Evolutionary conservation across 768 basidiomycete species (phyloP).

Genomic region (Tulasnella sp.): DNA sequence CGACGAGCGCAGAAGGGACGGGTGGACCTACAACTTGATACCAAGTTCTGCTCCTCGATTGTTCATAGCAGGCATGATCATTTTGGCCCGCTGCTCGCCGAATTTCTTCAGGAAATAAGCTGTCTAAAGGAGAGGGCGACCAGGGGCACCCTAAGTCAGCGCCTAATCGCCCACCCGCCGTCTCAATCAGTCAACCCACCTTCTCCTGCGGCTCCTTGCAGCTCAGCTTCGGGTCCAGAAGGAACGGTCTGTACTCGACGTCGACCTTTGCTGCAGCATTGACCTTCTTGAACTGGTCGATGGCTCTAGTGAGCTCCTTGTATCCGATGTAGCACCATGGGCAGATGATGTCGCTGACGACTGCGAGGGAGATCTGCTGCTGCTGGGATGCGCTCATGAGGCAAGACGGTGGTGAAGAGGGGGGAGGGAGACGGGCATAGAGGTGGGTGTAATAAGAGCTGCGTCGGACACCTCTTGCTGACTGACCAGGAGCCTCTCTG

Average conservation of each 20-base stretch:
- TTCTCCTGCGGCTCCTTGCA: slow-evolving; percentile 35
- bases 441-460: slow-evolving; percentile 5
- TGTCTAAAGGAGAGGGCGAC: slow-evolving; percentile 11
- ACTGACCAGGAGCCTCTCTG: slow-evolving; percentile 9
- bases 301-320: slow-evolving; percentile 43
- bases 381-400: slow-evolving; percentile 12
- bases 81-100: slow-evolving; percentile 51
- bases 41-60: slow-evolving; percentile 57
- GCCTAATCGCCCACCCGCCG: background rate
- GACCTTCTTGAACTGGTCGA: slow-evolving; percentile 34
- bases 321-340: slow-evolving; percentile 44
- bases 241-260: slow-evolving; percentile 49
- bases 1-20: slow-evolving; percentile 6
- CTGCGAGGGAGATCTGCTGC: slow-evolving; percentile 16
- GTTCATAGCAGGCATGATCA: slow-evolving; percentile 45
- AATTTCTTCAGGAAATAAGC: slow-evolving; percentile 40
- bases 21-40: slow-evolving; percentile 51
- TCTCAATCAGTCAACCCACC: slow-evolving; percentile 18
- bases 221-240: slow-evolving; percentile 44
- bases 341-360: slow-evolving; percentile 27
- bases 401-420: background rate
- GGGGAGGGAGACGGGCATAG: slow-evolving; percentile 8
- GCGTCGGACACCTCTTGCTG: slow-evolving; percentile 11
- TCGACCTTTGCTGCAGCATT: slow-evolving; percentile 39
- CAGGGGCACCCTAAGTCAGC: background rate